phyloP scores from a whole-genome alignment of 2,329 filamentous ascomycete genomes.

The Trichoderma citrinoviride region DNA sequence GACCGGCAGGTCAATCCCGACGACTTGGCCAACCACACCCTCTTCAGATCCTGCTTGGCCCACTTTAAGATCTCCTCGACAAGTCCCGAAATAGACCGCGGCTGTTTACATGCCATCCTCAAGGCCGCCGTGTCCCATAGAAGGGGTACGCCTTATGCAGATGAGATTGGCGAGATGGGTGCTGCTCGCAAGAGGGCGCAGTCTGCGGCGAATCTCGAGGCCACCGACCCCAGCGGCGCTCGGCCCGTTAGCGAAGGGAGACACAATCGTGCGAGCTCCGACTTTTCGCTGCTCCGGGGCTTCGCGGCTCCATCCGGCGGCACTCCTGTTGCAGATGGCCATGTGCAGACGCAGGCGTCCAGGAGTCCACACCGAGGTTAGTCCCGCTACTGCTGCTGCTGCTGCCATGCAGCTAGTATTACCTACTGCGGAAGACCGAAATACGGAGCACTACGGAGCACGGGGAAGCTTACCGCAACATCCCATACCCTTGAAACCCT shows the following conservation, averaged over 20 bases:
- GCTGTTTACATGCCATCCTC: conserved; percentile 73
- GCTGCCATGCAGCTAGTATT: neutral
- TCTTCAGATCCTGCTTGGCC: conserved; percentile 67
- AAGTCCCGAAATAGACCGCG: conserved; percentile 68
- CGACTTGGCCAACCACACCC: conserved; percentile 58
- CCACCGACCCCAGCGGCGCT: conserved; percentile 48
- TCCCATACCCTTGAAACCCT: conserved; percentile 2
- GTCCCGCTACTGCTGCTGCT: neutral
- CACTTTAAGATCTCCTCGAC: conserved; percentile 71
- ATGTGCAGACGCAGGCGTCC: conserved; percentile 31
- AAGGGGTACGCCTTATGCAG: conserved; percentile 58
- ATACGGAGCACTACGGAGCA: neutral
- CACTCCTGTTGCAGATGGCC: conserved; percentile 43
- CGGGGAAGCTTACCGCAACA: conserved; percentile 5
- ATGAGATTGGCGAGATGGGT: conserved; percentile 43
- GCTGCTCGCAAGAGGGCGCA: conserved; percentile 54
- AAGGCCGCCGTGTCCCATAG: conserved; percentile 65
- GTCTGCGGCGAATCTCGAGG: conserved; percentile 61
- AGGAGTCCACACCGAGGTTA: conserved; percentile 36
- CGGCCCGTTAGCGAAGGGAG: conserved; percentile 61
- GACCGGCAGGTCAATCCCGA: conserved; percentile 69
- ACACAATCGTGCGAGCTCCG: conserved; percentile 69
- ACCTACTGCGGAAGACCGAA: neutral
- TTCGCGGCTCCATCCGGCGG: conserved; percentile 50
- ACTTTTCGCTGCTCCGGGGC: conserved; percentile 60